phyloP scores from a whole-genome alignment of 768 basidiomycete species.

The Xerocomus potaroensis region DNA sequence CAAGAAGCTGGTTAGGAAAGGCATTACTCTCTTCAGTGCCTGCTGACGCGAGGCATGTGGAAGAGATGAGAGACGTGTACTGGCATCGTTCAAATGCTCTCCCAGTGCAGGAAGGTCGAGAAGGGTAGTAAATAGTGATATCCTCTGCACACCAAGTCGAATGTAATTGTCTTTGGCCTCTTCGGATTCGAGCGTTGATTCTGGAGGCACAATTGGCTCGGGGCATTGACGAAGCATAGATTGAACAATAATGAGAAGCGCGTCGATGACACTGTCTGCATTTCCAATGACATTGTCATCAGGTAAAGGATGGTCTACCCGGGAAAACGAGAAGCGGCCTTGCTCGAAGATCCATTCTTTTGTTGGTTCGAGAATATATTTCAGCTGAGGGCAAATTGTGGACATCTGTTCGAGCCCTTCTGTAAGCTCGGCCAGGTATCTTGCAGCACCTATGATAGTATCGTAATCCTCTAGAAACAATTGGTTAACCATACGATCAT shows the following conservation, averaged over 20 bases:
- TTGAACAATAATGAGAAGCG: conserved; percentile 65
- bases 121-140: conserved; percentile 43
- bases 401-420: conserved; percentile 25
- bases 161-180: conserved; percentile 47
- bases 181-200: conserved; percentile 22
- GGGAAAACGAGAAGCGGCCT: conserved; percentile 19
- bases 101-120: conserved; percentile 46
- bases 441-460: conserved; percentile 27
- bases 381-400: conserved; percentile 24
- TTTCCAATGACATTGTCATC: conserved; percentile 4
- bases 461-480: conserved; percentile 34
- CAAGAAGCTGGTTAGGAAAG: conserved; percentile 70
- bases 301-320: background rate
- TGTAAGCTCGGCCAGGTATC: conserved; percentile 20
- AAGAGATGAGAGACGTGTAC: conserved; percentile 37
- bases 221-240: conserved; percentile 44
- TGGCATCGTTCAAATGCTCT: conserved; percentile 36
- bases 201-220: conserved; percentile 6
- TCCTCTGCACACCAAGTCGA: conserved; percentile 40
- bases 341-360: conserved; percentile 30
- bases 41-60: conserved; percentile 30
- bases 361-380: conserved; percentile 26
- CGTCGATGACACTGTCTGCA: conserved; percentile 49
- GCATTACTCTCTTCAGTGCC: conserved; percentile 48
- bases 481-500: background rate